Base-by-base conservation (phyloP, 768 basidiomycete genomes). In the Mycena galopus region DNA sequence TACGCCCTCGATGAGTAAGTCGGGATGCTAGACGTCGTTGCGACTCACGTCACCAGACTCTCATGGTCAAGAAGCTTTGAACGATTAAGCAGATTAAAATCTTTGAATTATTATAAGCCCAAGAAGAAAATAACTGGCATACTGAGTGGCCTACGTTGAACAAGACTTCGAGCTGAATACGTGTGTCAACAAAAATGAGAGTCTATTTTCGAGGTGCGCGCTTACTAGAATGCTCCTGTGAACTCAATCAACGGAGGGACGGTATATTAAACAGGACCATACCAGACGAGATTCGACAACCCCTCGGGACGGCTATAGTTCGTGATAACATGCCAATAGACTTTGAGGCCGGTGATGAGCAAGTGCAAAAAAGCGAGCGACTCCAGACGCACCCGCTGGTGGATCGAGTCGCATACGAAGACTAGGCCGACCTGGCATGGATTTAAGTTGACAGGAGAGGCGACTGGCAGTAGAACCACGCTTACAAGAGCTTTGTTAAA, bases 71-170 rank as follows among this genome's bases (percentile, higher is more conserved):
- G 59, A 85, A 88, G n/a, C 85, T 82, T 84, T 90, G 89, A 5
- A 90, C 89, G n/a, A 90, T 78, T n/a, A 90, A 77, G 4, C 88
- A 88, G 56, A 88, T 87, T 59, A 89, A 83, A 5, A 86, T 88
- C 88, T 89, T 50, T 14, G 55, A 37, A 16, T 16, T 51, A 51
- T n/a, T n/a, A n/a, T n/a, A 53, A 66, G 65, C 29, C 44, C 62
- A 44, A 17, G 50, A 50, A 55, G 25, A 4, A 27, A 17, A 7
- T n/a, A 32, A 25, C 7, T 14, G 21, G 17, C 11, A 10, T 32
- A n/a, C 9, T 5, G 7, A 8, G 11, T 14, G 19, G 29, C 61
- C 1, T 73, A 88, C 89, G 74, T 88, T 90, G 78, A 89, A 89
- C 39, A 90, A 76, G 16, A 90, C 89, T 79, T 90, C 89, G 25